phyloP scores from a whole-genome alignment of 2,329 filamentous ascomycete genomes.

The Aschersonia sp. region DNA sequence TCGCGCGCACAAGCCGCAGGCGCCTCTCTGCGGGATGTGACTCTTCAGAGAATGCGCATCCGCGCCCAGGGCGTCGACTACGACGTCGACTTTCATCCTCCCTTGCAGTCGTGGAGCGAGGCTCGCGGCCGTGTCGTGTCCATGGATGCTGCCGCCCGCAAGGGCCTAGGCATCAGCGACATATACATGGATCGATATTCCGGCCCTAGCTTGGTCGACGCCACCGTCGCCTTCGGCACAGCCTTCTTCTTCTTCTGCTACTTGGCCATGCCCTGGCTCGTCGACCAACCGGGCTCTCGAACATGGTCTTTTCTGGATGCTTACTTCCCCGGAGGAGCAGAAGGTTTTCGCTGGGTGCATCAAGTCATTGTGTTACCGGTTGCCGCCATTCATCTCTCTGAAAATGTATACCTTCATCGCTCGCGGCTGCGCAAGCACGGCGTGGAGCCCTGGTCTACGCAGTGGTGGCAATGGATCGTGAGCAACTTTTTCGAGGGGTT shows the following conservation, averaged over 20 bases:
- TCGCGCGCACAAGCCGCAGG: constrained; percentile 32
- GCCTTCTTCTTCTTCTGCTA: constrained; percentile 38
- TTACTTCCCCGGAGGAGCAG: constrained; percentile 42
- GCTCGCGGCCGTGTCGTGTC: constrained; percentile 56
- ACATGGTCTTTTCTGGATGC: constrained; percentile 34
- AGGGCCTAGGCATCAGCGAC: constrained; percentile 43
- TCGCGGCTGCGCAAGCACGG: constrained; percentile 29
- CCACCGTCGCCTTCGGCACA: constrained; percentile 39
- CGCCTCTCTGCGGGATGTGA: constrained; percentile 49
- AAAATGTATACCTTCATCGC: constrained; percentile 40
- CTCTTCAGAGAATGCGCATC: constrained; percentile 49
- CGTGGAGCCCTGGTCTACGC: constrained; percentile 25
- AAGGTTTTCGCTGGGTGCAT: constrained; percentile 43
- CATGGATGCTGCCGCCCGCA: constrained; percentile 46
- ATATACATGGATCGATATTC: constrained; percentile 26
- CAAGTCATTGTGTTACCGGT: constrained; percentile 44
- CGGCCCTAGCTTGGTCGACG: constrained; percentile 27
- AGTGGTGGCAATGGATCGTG: constrained; percentile 42
- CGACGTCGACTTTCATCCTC: constrained; percentile 52
- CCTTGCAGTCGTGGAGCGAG: constrained; percentile 54
- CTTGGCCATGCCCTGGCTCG: constrained; percentile 32
- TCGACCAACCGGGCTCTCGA: constrained; percentile 25
- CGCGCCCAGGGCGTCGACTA: constrained; percentile 28
- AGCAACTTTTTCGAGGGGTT: constrained; percentile 40
- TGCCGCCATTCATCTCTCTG: constrained; percentile 48